phyloP scores from a whole-genome alignment of 1,284 basidiomycete species.

The Naganishia albida region DNA sequence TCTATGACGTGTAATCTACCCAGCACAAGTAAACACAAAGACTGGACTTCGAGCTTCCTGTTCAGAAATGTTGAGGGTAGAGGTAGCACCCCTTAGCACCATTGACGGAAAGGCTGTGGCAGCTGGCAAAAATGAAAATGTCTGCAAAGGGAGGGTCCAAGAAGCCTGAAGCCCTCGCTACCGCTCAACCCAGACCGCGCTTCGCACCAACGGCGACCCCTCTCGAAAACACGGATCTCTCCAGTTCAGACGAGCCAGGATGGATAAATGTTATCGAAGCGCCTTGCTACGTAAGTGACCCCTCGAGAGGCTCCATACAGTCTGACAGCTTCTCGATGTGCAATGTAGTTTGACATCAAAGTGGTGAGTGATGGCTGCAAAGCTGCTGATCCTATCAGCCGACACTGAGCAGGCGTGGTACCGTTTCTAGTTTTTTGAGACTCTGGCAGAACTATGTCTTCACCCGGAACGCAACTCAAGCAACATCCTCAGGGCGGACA shows the following conservation, averaged over 20 bases:
- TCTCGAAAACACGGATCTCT: conserved; percentile 9
- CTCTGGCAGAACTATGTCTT: conserved; percentile 33
- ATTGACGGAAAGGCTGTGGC: too few relatives aligned
- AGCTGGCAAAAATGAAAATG: too few relatives aligned
- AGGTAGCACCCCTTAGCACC: background rate
- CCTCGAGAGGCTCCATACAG: background rate
- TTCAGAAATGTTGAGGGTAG: too few relatives aligned
- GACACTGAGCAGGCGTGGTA: too few relatives aligned
- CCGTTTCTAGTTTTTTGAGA: conserved; percentile 34
- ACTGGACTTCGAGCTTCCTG: too few relatives aligned
- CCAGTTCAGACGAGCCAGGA: conserved; percentile 24
- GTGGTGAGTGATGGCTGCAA: conserved; percentile 5
- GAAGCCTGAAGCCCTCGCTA: background rate
- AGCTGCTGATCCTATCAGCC: too few relatives aligned
- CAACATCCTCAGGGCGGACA: conserved; percentile 49
- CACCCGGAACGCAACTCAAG: conserved; percentile 53
- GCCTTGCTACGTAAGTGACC: conserved; percentile 19
- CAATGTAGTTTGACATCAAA: background rate
- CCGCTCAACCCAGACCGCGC: conserved; percentile 2
- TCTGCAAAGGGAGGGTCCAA: background rate
- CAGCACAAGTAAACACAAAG: background rate
- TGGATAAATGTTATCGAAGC: conserved; percentile 31
- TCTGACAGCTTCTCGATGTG: background rate
- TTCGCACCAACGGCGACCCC: conserved; percentile 8
- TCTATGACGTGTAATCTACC: background rate